Evolutionary conservation across 129 eudicot genomes (phyloP).

Genomic region (Flaveria trinervia): DNA sequence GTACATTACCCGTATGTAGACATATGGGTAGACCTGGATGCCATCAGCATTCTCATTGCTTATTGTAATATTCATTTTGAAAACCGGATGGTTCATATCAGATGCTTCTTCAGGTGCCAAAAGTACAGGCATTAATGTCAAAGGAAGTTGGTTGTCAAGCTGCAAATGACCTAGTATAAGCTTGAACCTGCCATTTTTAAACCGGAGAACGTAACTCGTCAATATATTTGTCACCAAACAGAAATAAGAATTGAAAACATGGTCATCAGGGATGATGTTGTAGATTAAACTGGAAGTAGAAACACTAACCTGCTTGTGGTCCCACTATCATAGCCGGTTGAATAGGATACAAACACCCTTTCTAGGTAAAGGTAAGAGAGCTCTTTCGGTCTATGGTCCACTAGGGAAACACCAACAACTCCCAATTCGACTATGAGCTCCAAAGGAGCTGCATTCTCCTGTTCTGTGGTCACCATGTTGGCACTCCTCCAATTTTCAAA

Average conservation of each 20-base stretch:
- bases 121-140: slow-evolving; percentile 90
- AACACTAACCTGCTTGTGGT: slow-evolving; percentile 74
- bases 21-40: slow-evolving; percentile 76
- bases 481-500: slow-evolving; percentile 53
- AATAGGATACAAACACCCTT: slow-evolving; percentile 73
- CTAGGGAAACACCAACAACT: slow-evolving; percentile 83
- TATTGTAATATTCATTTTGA: slow-evolving; percentile 86
- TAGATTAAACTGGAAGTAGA: slow-evolving; percentile 5
- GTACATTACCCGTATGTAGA: slow-evolving; percentile 76
- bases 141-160: slow-evolving; percentile 94
- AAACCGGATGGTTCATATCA: slow-evolving; percentile 82
- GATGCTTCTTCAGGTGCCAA: slow-evolving; percentile 88
- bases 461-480: slow-evolving; percentile 42
- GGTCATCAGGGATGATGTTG: not conserved
- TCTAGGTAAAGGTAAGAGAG: slow-evolving; percentile 80
- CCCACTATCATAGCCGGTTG: slow-evolving; percentile 92
- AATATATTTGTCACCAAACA: slow-evolving; percentile 1
- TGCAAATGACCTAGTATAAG: slow-evolving; percentile 83
- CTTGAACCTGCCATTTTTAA: slow-evolving; percentile 69
- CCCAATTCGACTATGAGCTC: slow-evolving; percentile 86
- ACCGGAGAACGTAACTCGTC: slow-evolving; percentile 6
- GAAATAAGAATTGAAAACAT: not conserved
- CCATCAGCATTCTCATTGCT: slow-evolving; percentile 84
- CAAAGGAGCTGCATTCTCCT: slow-evolving; percentile 59
- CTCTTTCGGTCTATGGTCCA: slow-evolving; percentile 96